Conservation (phyloP, 2,329 filamentous ascomycete genomes). For the Madurella mycetomatis region DNA sequence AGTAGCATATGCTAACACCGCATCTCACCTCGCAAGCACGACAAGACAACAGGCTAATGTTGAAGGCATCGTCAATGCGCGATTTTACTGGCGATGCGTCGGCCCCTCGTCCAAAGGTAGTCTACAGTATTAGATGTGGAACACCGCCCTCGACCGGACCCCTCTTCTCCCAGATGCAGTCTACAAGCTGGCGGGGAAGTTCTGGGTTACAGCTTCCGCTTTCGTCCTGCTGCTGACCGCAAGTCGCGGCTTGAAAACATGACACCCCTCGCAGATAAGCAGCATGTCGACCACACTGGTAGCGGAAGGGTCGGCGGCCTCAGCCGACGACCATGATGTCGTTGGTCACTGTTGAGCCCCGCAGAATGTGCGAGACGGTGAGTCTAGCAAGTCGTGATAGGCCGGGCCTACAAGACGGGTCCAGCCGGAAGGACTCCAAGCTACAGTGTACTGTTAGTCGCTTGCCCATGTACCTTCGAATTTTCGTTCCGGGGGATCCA, state of each 20-base stretch:
- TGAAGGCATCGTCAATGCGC: slow-evolving; percentile 14
- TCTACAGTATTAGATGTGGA: slow-evolving; percentile 6
- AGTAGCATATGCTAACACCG: not conserved
- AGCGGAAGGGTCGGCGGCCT: slow-evolving; percentile 14
- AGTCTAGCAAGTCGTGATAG: not conserved
- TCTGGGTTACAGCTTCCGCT: slow-evolving; percentile 5
- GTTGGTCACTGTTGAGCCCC: not conserved
- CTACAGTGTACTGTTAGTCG: too few relatives aligned
- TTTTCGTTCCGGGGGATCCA: too few relatives aligned
- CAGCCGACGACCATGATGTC: not conserved
- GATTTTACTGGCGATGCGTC: slow-evolving; percentile 17
- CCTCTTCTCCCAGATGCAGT: slow-evolving; percentile 8
- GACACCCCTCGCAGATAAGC: slow-evolving; percentile 9
- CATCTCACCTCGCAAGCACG: slow-evolving; percentile 1
- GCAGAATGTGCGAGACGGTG: not conserved
- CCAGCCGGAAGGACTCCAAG: too few relatives aligned
- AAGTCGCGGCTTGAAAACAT: slow-evolving; percentile 24
- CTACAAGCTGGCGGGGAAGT: slow-evolving; percentile 6
- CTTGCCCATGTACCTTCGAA: too few relatives aligned
- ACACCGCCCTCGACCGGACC: slow-evolving; percentile 1
- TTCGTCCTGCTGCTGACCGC: slow-evolving; percentile 19
- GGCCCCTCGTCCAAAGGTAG: slow-evolving; percentile 5
- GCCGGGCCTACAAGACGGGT: too few relatives aligned
- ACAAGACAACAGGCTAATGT: slow-evolving; percentile 17
- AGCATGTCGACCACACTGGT: not conserved